Evolutionary conservation across 2,329 filamentous ascomycete genomes (phyloP).

Genomic region (Sporothrix schenckii): DNA sequence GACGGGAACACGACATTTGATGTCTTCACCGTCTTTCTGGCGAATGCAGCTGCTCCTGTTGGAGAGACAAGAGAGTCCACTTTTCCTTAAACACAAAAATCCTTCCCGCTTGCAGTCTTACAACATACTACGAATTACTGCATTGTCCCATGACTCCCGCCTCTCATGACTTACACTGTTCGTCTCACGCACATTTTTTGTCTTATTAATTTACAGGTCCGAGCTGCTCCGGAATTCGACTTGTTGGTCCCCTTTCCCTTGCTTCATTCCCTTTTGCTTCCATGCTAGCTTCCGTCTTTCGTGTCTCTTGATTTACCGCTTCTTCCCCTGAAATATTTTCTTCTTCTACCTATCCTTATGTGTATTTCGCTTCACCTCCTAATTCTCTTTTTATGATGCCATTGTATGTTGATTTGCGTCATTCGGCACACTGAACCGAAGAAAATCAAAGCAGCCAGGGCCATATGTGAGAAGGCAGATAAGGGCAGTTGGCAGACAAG

Average conservation of each 20-base stretch:
- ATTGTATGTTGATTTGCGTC: constrained; percentile 31
- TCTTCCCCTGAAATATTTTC: constrained; percentile 1
- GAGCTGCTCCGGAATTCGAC: constrained; percentile 1
- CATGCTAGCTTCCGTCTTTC: not conserved
- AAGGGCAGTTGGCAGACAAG: not conserved
- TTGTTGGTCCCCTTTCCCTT: not conserved
- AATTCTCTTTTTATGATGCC: constrained; percentile 30
- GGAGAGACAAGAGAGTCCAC: not conserved
- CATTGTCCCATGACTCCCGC: not conserved
- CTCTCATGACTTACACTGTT: not conserved
- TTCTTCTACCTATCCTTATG: not conserved
- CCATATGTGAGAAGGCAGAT: not conserved
- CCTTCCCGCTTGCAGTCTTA: not conserved
- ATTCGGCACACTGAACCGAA: constrained; percentile 25
- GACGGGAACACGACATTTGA: constrained; percentile 20
- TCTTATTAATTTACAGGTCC: not conserved
- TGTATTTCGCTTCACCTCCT: no score
- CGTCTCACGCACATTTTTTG: not conserved
- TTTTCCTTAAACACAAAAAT: not conserved
- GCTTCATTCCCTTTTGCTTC: not conserved
- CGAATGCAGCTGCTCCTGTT: not conserved
- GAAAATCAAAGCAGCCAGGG: not conserved
- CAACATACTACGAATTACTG: not conserved
- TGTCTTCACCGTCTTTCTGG: constrained; percentile 21
- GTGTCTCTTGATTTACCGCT: constrained; percentile 13